A percentile compares a stretch with the other conserved stretches of the same genome.
These are phyloP conservation scores for Clonostachys solani DNA, from an alignment of 2,329 filamentous ascomycete genomes.

Conservation along the genomic window DNA sequence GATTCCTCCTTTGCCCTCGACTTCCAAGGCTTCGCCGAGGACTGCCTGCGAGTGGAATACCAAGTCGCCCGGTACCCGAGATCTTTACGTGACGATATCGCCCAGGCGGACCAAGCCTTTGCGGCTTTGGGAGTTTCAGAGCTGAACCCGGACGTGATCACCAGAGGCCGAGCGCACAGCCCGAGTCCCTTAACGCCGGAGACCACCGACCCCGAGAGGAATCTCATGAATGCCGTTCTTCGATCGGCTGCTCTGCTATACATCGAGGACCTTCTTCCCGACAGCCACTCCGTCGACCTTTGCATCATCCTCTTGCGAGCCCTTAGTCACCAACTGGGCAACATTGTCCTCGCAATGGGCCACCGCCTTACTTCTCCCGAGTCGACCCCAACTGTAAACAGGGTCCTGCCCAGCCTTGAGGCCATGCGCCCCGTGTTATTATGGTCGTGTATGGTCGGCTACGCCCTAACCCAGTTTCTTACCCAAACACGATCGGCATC, in stretches of 20 bases:
- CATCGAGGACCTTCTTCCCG: constrained; percentile 23
- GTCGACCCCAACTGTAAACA: background rate
- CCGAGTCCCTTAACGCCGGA: background rate
- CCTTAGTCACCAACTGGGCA: constrained; percentile 13
- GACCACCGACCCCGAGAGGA: background rate
- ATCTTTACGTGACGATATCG: constrained; percentile 12
- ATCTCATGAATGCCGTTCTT: constrained; percentile 17
- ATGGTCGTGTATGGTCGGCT: constrained; percentile 20
- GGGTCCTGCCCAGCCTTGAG: constrained; percentile 2
- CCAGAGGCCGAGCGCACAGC: no score
- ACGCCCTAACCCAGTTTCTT: constrained; percentile 12
- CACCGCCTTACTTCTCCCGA: background rate
- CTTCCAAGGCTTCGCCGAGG: constrained; percentile 21
- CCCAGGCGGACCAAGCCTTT: background rate
- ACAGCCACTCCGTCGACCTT: constrained; percentile 21
- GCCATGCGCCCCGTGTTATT: constrained; percentile 13
- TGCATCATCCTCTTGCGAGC: constrained; percentile 20
- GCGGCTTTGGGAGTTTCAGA: background rate
- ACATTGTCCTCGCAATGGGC: constrained; percentile 3
- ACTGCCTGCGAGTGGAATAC: constrained; percentile 20
- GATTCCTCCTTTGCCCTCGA: constrained; percentile 13
- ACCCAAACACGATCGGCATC: constrained; percentile 3
- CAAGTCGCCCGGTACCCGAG: constrained; percentile 16
- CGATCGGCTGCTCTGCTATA: constrained; percentile 20
- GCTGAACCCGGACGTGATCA: background rate